These are phyloP conservation scores for Artemisia tridentata DNA, from an alignment of 129 eudicot genomes.

Conservation along the genomic window DNA sequence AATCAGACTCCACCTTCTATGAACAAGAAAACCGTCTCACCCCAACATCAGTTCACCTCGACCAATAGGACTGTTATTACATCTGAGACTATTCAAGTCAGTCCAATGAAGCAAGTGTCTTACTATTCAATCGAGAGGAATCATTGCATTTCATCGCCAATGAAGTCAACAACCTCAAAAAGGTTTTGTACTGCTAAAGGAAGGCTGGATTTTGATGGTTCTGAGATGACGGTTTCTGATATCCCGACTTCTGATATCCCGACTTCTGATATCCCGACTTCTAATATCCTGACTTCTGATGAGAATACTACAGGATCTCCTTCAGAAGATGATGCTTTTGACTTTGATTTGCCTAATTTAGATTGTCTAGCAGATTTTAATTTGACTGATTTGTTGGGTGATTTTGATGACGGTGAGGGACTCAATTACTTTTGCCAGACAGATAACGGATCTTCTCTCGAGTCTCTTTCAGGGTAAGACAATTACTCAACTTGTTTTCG, in stretches of 20 bases:
- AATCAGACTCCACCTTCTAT: conserved; percentile 47
- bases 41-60: conserved; percentile 57
- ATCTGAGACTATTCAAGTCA: conserved; percentile 72
- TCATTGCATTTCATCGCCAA: conserved; percentile 68
- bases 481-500: not conserved
- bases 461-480: conserved; percentile 56
- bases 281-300: conserved; percentile 38
- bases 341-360: conserved; percentile 68
- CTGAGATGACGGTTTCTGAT: too few relatives aligned
- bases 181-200: conserved; percentile 65
- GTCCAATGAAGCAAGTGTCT: conserved; percentile 73
- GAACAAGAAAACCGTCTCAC: conserved; percentile 36
- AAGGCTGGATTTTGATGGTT: conserved; percentile 69
- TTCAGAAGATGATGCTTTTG: conserved; percentile 60
- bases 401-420: conserved; percentile 54
- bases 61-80: conserved; percentile 72
- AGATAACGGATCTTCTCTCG: conserved; percentile 53
- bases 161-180: conserved; percentile 39
- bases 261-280: conserved; percentile 25
- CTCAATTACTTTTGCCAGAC: conserved; percentile 34
- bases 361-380: conserved; percentile 67
- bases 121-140: conserved; percentile 69
- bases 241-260: conserved; percentile 4
- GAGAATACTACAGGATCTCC: conserved; percentile 48
- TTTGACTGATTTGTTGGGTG: conserved; percentile 59